phyloP scores from a whole-genome alignment of 2,329 filamentous ascomycete genomes.

The Clonostachys byssicola region DNA sequence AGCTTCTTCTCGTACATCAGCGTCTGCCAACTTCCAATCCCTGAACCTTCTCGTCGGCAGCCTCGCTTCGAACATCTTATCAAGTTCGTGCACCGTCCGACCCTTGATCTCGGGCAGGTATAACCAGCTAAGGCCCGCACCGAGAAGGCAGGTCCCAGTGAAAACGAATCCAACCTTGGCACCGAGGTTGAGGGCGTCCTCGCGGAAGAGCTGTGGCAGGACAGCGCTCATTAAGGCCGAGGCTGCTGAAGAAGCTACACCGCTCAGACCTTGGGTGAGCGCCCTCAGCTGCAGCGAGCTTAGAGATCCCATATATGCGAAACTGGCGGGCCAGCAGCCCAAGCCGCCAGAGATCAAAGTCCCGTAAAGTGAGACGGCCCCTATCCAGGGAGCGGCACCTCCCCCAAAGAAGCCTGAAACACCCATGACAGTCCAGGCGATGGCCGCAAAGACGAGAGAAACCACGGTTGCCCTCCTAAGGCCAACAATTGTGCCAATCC shows the following conservation, averaged over 20 bases:
- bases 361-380: no score
- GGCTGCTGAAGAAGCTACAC: conserved; percentile 28
- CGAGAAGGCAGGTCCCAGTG: conserved; percentile 18
- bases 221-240: conserved; percentile 20
- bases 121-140: conserved; percentile 28
- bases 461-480: conserved; percentile 30
- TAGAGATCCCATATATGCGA: conserved; percentile 26
- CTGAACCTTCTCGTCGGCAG: conserved; percentile 15
- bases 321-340: conserved; percentile 34
- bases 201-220: conserved; percentile 19
- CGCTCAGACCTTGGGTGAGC: conserved; percentile 28
- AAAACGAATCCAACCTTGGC: conserved; percentile 35
- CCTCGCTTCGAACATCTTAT: conserved; percentile 21
- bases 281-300: conserved; percentile 13
- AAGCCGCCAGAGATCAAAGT: conserved; percentile 29
- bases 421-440: conserved; percentile 41
- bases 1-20: no score
- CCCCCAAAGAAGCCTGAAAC: conserved; percentile 18
- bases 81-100: conserved; percentile 36
- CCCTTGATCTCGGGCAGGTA: conserved; percentile 45
- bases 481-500: conserved; percentile 36
- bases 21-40: neutral
- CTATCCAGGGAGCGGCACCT: no score
- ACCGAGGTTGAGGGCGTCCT: conserved; percentile 24
- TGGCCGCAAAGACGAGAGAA: conserved; percentile 19